Percentiles rank a stretch among this genome's conserved stretches.
Conservation (phyloP, 2,329 filamentous ascomycete species). For the Talaromyces sp. region DNA sequence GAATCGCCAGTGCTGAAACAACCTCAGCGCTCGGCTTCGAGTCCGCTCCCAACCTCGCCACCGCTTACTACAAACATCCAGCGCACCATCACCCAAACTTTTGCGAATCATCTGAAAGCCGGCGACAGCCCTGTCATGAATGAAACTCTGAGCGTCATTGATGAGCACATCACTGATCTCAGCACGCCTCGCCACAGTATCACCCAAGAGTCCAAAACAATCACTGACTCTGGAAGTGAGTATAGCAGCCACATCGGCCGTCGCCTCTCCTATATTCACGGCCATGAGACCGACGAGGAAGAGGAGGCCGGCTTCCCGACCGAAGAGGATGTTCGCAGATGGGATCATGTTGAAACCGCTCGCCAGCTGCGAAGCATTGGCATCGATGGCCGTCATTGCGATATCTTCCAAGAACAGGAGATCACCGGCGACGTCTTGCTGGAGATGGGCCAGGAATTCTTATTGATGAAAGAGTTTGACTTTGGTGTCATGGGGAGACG, state of each 20-base stretch:
- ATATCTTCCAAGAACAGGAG: conserved; percentile 92
- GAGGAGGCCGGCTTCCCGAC: conserved; percentile 71
- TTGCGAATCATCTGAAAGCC: conserved; percentile 46
- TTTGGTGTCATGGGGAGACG: conserved; percentile 83
- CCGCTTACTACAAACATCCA: conserved; percentile 34
- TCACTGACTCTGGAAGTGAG: conserved; percentile 79
- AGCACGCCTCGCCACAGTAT: conserved; percentile 54
- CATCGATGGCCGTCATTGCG: conserved; percentile 83
- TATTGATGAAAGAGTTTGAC: conserved; percentile 94
- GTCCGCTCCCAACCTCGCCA: conserved; percentile 29
- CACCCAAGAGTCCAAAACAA: conserved; percentile 46
- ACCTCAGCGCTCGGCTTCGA: conserved; percentile 28
- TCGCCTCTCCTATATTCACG: conserved; percentile 84
- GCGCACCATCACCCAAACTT: conserved; percentile 38
- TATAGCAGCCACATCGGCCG: conserved; percentile 75
- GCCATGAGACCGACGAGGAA: conserved; percentile 92
- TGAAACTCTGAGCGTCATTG: conserved; percentile 90
- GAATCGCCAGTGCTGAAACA: conserved; percentile 17
- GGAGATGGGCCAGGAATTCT: conserved; percentile 89
- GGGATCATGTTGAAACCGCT: conserved; percentile 77
- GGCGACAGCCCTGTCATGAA: conserved; percentile 77
- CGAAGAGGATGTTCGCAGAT: conserved; percentile 67
- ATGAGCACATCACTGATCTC: conserved; percentile 93
- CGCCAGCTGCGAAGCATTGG: conserved; percentile 81
- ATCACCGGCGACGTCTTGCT: conserved; percentile 90